Evolutionary conservation across 495 filamentous ascomycete species (phyloP).

Genomic region (Penicillium subrubescens): DNA sequence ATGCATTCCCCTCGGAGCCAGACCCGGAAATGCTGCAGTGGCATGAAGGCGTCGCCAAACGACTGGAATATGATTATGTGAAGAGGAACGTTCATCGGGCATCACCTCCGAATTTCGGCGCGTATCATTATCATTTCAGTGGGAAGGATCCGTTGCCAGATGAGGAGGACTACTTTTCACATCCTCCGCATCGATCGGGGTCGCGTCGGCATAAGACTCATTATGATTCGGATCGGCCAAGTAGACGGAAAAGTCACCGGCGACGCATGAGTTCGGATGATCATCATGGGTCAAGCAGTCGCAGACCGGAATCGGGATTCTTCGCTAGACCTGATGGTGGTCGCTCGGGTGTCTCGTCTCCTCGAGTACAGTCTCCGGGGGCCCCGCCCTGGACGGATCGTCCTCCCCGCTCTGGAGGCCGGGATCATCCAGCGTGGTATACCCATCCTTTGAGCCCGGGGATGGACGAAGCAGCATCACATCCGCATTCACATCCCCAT

Average conservation of each 20-base stretch:
- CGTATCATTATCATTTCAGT: constrained; percentile 37
- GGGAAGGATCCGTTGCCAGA: constrained; percentile 34
- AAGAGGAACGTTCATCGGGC: constrained; percentile 35
- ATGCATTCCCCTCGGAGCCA: constrained; percentile 72
- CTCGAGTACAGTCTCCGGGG: constrained; percentile 37
- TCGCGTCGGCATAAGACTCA: constrained; percentile 28
- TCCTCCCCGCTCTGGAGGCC: constrained; percentile 23
- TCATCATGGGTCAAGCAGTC: constrained; percentile 24
- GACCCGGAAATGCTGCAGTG: constrained; percentile 80
- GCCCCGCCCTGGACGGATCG: constrained; percentile 22
- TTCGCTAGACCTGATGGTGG: constrained; percentile 11
- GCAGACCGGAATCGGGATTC: constrained; percentile 23
- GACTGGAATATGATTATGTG: constrained; percentile 46
- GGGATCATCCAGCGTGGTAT: constrained; percentile 24
- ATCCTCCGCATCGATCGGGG: constrained; percentile 14
- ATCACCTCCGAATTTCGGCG: constrained; percentile 37
- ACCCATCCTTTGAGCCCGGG: constrained; percentile 29
- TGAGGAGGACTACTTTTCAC: constrained; percentile 34
- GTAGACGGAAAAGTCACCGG: constrained; percentile 21
- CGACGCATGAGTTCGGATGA: constrained; percentile 34
- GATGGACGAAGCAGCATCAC: constrained; percentile 19
- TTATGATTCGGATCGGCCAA: constrained; percentile 21
- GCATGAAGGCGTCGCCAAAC: constrained; percentile 69
- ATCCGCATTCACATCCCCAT: not conserved
- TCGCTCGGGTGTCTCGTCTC: constrained; percentile 29